Percentiles rank a stretch among this genome's conserved stretches.
Conservation (phyloP, 2,329 filamentous ascomycete genomes). For the Monilinia polystroma region DNA sequence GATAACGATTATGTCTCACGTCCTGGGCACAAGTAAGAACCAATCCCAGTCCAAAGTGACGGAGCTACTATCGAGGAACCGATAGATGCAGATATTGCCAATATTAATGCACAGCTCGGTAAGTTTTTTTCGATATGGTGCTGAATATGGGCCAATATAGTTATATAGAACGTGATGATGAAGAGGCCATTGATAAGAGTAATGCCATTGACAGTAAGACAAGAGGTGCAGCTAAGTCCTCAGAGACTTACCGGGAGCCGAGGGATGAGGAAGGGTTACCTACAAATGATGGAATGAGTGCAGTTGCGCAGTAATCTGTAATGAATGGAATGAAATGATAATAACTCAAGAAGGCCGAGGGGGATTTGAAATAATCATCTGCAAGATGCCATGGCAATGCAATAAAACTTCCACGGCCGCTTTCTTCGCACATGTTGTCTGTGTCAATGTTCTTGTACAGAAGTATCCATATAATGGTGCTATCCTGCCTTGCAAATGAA, state of each 20-base stretch:
- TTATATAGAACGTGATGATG: constrained; percentile 17
- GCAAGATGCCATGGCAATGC: neutral
- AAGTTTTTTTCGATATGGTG: neutral
- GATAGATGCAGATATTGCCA: neutral
- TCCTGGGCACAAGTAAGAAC: neutral
- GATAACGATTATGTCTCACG: constrained; percentile 20
- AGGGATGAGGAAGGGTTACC: constrained; percentile 36
- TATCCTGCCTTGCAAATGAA: neutral
- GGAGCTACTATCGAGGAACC: constrained; percentile 13
- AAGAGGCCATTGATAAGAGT: constrained; percentile 9
- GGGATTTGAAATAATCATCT: neutral
- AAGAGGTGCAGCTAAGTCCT: constrained; percentile 18
- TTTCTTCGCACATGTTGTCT: no score
- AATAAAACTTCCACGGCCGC: neutral
- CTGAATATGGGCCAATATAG: neutral
- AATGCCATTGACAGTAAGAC: constrained; percentile 9
- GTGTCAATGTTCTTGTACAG: neutral
- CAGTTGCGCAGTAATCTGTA: constrained; percentile 4
- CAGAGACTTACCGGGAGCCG: constrained; percentile 33
- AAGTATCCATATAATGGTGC: neutral
- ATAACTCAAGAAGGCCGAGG: neutral
- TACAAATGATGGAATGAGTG: constrained; percentile 26
- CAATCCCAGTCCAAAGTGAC: constrained; percentile 18
- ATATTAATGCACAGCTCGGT: neutral
- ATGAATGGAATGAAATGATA: neutral